Conservation (phyloP, 2,329 filamentous ascomycete species). For the Curvularia sp. region DNA sequence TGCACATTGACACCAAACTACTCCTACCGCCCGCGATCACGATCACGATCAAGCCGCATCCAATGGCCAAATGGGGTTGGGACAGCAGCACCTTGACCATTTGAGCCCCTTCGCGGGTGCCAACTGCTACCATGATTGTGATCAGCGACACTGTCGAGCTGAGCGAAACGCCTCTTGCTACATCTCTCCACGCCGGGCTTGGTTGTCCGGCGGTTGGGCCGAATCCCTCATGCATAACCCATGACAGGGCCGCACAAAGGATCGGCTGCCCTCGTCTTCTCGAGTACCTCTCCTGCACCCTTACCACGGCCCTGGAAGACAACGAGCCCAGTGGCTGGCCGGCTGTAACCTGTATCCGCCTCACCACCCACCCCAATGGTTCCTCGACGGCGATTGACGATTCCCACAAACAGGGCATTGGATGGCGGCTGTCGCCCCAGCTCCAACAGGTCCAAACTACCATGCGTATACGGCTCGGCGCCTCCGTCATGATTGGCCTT, state of each 20-base stretch:
- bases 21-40: slow-evolving; percentile 5
- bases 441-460: too few species aligned
- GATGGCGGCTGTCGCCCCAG: not conserved
- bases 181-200: not conserved
- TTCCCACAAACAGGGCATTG: not conserved
- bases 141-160: not conserved
- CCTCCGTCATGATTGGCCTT: slow-evolving; percentile 12
- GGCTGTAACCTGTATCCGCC: slow-evolving; percentile 21
- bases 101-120: not conserved
- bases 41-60: slow-evolving; percentile 3
- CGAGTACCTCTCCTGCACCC: slow-evolving; percentile 8
- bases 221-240: not conserved
- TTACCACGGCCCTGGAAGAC: slow-evolving; percentile 21
- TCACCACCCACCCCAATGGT: slow-evolving; percentile 23
- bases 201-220: not conserved
- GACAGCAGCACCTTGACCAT: not conserved
- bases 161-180: too few species aligned
- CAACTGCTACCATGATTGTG: not conserved
- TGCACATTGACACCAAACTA: not conserved
- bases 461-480: slow-evolving; percentile 16
- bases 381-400: slow-evolving; percentile 22
- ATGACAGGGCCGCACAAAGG: slow-evolving; percentile 10
- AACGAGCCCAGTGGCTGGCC: slow-evolving; percentile 14
- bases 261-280: slow-evolving; percentile 34
- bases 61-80: not conserved